Conservation (phyloP, 2,329 filamentous ascomycete species). For the Botrytis deweyae region DNA sequence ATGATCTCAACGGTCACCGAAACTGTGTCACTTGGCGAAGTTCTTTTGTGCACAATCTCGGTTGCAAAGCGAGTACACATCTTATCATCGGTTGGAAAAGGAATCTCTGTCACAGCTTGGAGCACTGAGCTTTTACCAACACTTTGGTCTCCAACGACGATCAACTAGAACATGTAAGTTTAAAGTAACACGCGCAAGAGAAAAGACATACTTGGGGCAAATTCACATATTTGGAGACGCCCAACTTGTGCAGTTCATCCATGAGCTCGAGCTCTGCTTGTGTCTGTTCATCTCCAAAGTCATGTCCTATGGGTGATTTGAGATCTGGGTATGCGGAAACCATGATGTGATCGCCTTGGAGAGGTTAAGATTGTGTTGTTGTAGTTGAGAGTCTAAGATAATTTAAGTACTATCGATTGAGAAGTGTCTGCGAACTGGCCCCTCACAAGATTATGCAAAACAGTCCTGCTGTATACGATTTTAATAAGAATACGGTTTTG, state of each 20-base stretch:
- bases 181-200: not conserved
- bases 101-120: slow-evolving; percentile 41
- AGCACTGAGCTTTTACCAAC: slow-evolving; percentile 42
- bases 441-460: not conserved
- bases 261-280: slow-evolving; percentile 25
- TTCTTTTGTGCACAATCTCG: slow-evolving; percentile 43
- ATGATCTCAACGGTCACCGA: slow-evolving; percentile 18
- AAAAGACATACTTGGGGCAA: slow-evolving; percentile 26
- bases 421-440: not conserved
- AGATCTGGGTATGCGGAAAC: not conserved
- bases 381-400: not conserved
- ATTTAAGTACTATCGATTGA: not conserved
- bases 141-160: slow-evolving; percentile 45
- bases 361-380: not conserved
- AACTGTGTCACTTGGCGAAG: slow-evolving; percentile 12
- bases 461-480: not conserved
- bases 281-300: slow-evolving; percentile 29
- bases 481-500: not conserved
- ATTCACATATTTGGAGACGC: slow-evolving; percentile 25
- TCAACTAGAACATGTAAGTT: slow-evolving; percentile 30
- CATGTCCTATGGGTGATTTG: slow-evolving; percentile 4
- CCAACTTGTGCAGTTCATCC: slow-evolving; percentile 29
- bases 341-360: not conserved
- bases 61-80: slow-evolving; percentile 48
- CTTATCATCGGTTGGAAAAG: slow-evolving; percentile 42